Base-by-base conservation (phyloP, 192 early-diverging fungal genomes). In the Linnemannia zychae region DNA sequence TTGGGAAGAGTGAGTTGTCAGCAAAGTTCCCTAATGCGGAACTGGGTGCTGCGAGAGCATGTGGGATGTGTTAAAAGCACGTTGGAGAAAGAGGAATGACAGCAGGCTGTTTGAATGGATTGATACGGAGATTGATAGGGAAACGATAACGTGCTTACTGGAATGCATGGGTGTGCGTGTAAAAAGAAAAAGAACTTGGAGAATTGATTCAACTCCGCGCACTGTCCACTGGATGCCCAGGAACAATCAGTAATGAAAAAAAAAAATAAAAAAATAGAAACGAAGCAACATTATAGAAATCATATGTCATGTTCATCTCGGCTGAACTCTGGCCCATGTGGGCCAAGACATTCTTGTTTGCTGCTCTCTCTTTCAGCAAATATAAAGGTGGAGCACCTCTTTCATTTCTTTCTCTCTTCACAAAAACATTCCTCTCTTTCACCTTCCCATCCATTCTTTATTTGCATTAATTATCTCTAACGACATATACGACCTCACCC, bases 11-110 rank as follows among this genome's bases (percentile, higher is more conserved):
- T 15, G 24, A 60, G 24, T 60, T 60, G 57, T 60, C 57, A 60
- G 57, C 57, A 60, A 60, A 60, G 57, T 60, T 60, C 57, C 57
- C 57, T 60, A 60, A 60, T 60, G n/a, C 57, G 57, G 57, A 60
- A 60, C n/a, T 28, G 13, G 28, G 57, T 24, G 28, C 12, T 7
- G 57, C 0, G 57, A 13, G 1, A 31, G 57, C 57, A 60, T 60
- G 57, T 60, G 57, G 57, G 13, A 49, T 4, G 57, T 53, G 52
- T 0, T 3, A 18, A 20, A 15, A 20, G 52, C 16, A 11, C 24
- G 52, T n/a, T 13, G 57, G 24, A 31, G 20, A 60, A n/a, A 53
- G 49, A 12, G 13, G 12, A 24, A 31, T 7, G 28, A 60, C 11
- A 60, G 40, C 3, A 44, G 40, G 40, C 3, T 44, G 40, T 44